A percentile compares a stretch with the other conserved stretches of the same genome.
Conservation (phyloP, 2,329 filamentous ascomycete species). For the Tolypocladium ophioglossoides region DNA sequence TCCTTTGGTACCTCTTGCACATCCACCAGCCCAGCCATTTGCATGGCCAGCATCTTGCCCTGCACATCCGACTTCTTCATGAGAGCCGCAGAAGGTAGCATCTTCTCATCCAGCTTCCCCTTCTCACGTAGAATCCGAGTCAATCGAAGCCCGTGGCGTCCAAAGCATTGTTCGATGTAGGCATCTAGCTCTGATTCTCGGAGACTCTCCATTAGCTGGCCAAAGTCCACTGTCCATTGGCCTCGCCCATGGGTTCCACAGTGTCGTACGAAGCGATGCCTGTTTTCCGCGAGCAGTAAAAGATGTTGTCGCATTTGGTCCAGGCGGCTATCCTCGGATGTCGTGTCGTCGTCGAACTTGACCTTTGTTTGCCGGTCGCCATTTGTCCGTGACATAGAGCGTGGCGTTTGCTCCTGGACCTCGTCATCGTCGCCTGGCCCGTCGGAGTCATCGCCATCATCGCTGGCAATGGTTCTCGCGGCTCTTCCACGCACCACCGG, state of each 20-base stretch:
- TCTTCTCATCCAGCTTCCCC: slow-evolving; percentile 92
- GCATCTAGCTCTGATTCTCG: slow-evolving; percentile 72
- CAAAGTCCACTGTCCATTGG: slow-evolving; percentile 78
- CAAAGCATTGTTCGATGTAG: slow-evolving; percentile 68
- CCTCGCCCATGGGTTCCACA: slow-evolving; percentile 52
- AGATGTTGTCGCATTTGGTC: slow-evolving; percentile 62
- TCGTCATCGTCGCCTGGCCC: slow-evolving; percentile 18
- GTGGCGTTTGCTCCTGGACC: slow-evolving; percentile 9
- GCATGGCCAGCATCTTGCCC: slow-evolving; percentile 73
- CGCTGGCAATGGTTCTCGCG: slow-evolving; percentile 7
- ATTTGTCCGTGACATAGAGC: slow-evolving; percentile 19
- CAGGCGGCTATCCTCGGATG: slow-evolving; percentile 34
- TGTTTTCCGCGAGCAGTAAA: slow-evolving; percentile 59
- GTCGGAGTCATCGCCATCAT: slow-evolving; percentile 24
- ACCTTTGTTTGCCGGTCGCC: slow-evolving; percentile 31
- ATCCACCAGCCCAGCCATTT: slow-evolving; percentile 77
- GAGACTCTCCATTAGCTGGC: slow-evolving; percentile 57
- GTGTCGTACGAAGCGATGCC: slow-evolving; percentile 57
- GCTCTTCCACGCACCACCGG: slow-evolving; percentile 8
- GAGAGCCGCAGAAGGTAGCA: slow-evolving; percentile 67
- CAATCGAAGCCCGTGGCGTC: slow-evolving; percentile 68
- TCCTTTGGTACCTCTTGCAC: slow-evolving; percentile 92
- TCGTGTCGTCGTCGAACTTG: slow-evolving; percentile 38
- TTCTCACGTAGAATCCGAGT: slow-evolving; percentile 75
- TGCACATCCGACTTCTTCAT: slow-evolving; percentile 81